Evolutionary conservation across 257 asterid genomes (phyloP).

Genomic region (Thymus mandschuricus): DNA sequence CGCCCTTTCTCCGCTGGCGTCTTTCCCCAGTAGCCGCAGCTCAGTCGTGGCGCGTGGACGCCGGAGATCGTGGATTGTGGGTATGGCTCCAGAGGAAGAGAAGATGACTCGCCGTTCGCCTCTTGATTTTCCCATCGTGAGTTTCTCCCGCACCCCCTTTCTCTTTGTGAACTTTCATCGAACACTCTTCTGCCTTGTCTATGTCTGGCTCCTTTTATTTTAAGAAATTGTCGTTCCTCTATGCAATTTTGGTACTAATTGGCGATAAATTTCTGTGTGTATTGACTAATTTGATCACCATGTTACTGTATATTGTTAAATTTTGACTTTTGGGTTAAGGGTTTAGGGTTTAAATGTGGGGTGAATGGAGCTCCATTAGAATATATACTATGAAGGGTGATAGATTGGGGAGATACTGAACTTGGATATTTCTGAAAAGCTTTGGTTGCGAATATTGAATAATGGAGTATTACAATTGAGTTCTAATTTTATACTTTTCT

Average conservation of each 20-base stretch:
- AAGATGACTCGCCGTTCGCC: conserved; percentile 96
- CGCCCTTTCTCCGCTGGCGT: conserved; percentile 32
- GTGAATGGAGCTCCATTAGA: conserved; percentile 2
- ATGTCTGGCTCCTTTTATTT: background rate
- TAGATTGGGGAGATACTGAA: too few species aligned
- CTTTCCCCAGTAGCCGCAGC: conserved; percentile 10
- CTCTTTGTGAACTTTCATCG: conserved; percentile 9
- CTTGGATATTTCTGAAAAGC: too few species aligned
- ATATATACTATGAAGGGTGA: background rate
- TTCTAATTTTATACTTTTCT: too few species aligned
- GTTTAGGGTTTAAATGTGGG: background rate
- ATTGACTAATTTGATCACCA: background rate
- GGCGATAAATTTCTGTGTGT: background rate
- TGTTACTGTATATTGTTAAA: background rate
- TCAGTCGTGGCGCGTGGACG: conserved; percentile 29
- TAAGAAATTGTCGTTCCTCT: background rate
- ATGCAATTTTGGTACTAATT: background rate
- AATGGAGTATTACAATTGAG: too few species aligned
- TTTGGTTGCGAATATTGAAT: too few species aligned
- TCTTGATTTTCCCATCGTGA: conserved; percentile 82
- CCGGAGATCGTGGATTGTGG: conserved; percentile 59
- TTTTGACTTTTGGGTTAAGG: too few species aligned
- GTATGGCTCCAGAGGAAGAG: conserved; percentile 97
- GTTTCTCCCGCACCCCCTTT: conserved; percentile 17
- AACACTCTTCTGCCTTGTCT: background rate